These are phyloP conservation scores for Pythium oligandrum DNA, from an alignment of 352 stramenopile species.

Conservation along the genomic window DNA sequence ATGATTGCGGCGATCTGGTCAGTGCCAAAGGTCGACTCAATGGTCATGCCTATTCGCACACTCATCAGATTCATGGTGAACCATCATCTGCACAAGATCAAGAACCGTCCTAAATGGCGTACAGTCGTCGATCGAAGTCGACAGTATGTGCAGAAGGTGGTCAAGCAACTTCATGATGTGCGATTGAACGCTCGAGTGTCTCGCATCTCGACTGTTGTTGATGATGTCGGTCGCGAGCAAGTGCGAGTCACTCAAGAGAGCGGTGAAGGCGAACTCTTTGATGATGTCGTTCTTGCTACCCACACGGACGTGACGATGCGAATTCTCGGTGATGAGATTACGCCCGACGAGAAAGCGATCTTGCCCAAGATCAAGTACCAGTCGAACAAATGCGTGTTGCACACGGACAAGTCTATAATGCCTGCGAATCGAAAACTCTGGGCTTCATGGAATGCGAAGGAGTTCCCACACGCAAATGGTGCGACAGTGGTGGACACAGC, in stretches of 20 bases:
- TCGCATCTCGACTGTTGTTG: slow-evolving; percentile 27
- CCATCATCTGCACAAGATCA: slow-evolving; percentile 25
- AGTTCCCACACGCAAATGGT: too few species aligned
- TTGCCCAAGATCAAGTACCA: slow-evolving; percentile 33
- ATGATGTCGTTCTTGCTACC: slow-evolving; percentile 48
- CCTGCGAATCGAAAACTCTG: slow-evolving; percentile 59
- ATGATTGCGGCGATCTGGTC: slow-evolving; percentile 30
- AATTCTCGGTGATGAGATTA: slow-evolving; percentile 21
- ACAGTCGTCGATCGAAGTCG: slow-evolving; percentile 47
- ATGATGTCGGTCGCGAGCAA: slow-evolving; percentile 17
- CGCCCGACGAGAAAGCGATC: slow-evolving; percentile 35
- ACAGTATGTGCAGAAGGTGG: slow-evolving; percentile 70
- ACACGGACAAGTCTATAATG: slow-evolving; percentile 50
- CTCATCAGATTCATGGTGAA: slow-evolving; percentile 30
- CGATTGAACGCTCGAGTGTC: slow-evolving; percentile 34
- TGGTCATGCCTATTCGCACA: slow-evolving; percentile 25
- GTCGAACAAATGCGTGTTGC: slow-evolving; percentile 31
- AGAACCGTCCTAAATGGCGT: slow-evolving; percentile 24
- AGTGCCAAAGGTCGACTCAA: slow-evolving; percentile 19
- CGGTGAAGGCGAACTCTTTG: slow-evolving; percentile 19
- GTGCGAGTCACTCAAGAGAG: slow-evolving; percentile 17
- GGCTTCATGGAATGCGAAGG: slow-evolving; percentile 68
- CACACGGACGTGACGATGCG: slow-evolving; percentile 21
- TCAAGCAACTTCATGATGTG: slow-evolving; percentile 24
- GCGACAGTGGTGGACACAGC: slow-evolving; percentile 23